phyloP scores from a whole-genome alignment of 345 rosid genomes.

The Alliaria petiolata region DNA sequence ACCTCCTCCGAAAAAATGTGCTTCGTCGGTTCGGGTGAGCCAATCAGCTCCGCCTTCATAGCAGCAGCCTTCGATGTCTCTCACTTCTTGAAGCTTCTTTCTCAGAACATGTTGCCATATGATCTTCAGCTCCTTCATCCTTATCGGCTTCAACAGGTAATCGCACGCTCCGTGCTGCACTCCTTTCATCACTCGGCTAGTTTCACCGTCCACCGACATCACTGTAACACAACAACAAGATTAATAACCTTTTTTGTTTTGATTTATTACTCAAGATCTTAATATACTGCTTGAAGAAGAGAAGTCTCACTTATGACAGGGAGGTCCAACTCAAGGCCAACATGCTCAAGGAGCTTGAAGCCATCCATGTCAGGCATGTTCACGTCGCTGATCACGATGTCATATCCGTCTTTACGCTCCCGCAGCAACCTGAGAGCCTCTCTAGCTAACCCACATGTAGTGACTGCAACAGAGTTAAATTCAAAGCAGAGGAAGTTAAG shows the following conservation, averaged over 20 bases:
- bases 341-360: constrained; percentile 89
- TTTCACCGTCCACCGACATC: constrained; percentile 98
- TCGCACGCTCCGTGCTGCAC: constrained; percentile 97
- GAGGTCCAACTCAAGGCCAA: constrained; percentile 95
- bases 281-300: not conserved
- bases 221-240: constrained; percentile 41
- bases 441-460: constrained; percentile 85
- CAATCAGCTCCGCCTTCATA: constrained; percentile 53
- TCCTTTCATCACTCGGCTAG: constrained; percentile 90
- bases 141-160: constrained; percentile 90
- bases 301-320: constrained; percentile 82
- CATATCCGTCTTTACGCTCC: constrained; percentile 85
- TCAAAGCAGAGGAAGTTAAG: not conserved
- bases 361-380: constrained; percentile 99
- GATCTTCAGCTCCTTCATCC: constrained; percentile 95
- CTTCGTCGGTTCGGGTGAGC: constrained; percentile 50
- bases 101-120: constrained; percentile 97
- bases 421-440: constrained; percentile 77
- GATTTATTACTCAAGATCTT: not conserved
- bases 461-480: constrained; percentile 42
- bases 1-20: constrained; percentile 45
- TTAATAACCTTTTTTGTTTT: not conserved
- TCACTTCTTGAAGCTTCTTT: constrained; percentile 75
- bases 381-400: constrained; percentile 91
- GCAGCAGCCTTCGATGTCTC: constrained; percentile 53